Base-by-base conservation (phyloP, 176 grass and related monocot species). In the Saccharum officinarum region DNA sequence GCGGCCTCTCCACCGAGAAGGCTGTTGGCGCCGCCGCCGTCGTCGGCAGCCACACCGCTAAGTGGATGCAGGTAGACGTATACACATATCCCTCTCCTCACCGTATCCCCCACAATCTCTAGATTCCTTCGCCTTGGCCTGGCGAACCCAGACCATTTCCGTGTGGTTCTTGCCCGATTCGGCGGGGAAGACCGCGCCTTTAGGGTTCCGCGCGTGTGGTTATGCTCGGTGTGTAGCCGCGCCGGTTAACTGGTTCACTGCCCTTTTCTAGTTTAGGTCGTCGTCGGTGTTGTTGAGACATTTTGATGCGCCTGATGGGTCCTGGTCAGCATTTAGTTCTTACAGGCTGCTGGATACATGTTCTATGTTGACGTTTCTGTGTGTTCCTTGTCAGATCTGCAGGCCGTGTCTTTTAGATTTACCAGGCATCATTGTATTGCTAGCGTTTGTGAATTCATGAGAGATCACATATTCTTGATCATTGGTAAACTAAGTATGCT, bases 41-140 rank as follows among this genome's bases (percentile, higher is more conserved):
- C 45, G 73, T 99, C 54, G 74, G 92, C 71, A 83, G 86, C 25
- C 97, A 99, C 86, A 99, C 93, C 45, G 90, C 93, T 76, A 99
- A 96, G 82, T 99, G 97, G 97, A 96, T 96, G 97, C 97, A 96
- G 97, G 97, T 96, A 78, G 75, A 17, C 8, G 26, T 37, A 47
- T 13, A 23, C 10, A 28, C 5, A 2, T 10, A 26, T 0, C 45
- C 14, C 25, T 13, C 34, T 77, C 20, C 47, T 82, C 38, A 33
- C 64, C 11, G 54, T 22, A 40, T 28, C 41, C 64, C 78, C 60
- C 44, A 55, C 26, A 1, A 17, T 18, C 63, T 69, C 26, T 61
- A 62, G 80, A 82, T 76, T 84, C 55, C 68, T 92, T 77, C 34
- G 55, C 47, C 62, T 45, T 23, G 67, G 59, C 12, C 42, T 39